A percentile compares a stretch with the other conserved stretches of the same genome.
These are phyloP conservation scores for Gryganskiella cystojenkinii DNA, from an alignment of 192 early-diverging fungal genomes.

Conservation along the genomic window DNA sequence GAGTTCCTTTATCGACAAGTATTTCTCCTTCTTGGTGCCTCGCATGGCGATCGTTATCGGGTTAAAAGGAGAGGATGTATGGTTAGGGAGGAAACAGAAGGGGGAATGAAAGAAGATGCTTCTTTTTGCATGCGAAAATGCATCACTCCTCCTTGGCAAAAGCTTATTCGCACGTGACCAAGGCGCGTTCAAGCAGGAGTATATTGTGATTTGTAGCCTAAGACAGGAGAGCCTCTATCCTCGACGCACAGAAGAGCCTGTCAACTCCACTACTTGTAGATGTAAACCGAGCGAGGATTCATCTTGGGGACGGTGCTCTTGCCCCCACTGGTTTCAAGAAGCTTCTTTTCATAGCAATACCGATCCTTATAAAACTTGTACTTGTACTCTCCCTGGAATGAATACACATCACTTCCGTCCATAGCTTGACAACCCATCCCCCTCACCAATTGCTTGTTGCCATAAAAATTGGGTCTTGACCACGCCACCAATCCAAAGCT, in stretches of 20 bases:
- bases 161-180: background rate
- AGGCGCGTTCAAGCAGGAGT: too few species aligned
- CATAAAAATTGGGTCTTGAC: constrained; percentile 4
- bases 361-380: constrained; percentile 17
- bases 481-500: constrained; percentile 7
- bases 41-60: too few species aligned
- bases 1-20: constrained; percentile 42
- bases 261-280: constrained; percentile 14
- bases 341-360: constrained; percentile 7
- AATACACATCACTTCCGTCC: constrained; percentile 14
- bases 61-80: too few species aligned
- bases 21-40: constrained; percentile 37
- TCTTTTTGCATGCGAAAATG: background rate
- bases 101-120: background rate
- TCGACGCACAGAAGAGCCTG: background rate
- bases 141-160: background rate
- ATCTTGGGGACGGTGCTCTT: constrained; percentile 14
- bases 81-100: background rate
- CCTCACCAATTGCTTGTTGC: constrained; percentile 10
- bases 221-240: background rate
- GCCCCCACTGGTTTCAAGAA: constrained; percentile 1
- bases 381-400: constrained; percentile 27
- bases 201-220: too few species aligned
- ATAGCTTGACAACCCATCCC: constrained; percentile 20
- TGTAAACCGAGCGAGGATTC: constrained; percentile 20